phyloP scores from a whole-genome alignment of 140 eudicot species.

The Ambrosia hybrid region DNA sequence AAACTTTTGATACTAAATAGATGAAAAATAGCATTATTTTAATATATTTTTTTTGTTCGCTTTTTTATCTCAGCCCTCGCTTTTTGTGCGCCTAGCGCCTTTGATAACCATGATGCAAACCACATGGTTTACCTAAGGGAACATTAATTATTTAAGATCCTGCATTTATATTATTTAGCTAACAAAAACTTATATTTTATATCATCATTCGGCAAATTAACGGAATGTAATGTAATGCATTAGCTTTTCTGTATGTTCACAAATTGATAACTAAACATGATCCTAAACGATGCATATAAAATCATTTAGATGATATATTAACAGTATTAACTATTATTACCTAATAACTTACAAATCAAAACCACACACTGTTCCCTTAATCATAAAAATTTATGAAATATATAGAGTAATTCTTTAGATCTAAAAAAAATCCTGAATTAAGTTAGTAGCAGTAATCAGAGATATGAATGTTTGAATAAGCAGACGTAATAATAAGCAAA shows the following conservation, averaged over 20 bases:
- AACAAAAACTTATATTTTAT: neutral
- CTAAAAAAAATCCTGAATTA: slow-evolving; percentile 25
- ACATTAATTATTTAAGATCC: neutral
- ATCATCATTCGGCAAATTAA: neutral
- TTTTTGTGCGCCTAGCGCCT: too few relatives aligned
- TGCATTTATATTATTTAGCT: neutral
- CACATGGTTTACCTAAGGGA: neutral
- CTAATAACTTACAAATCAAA: neutral
- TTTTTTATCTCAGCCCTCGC: too few relatives aligned
- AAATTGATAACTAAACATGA: neutral
- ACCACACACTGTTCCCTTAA: neutral
- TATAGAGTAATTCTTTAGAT: slow-evolving; percentile 10
- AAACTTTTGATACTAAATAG: too few relatives aligned
- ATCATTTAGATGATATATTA: neutral
- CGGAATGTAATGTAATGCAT: neutral
- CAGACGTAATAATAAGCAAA: neutral
- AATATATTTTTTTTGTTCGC: too few relatives aligned
- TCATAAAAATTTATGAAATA: neutral
- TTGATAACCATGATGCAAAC: neutral
- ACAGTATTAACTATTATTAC: neutral
- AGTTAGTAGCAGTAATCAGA: neutral
- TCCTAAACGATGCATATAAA: neutral
- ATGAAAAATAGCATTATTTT: too few relatives aligned
- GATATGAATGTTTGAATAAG: neutral
- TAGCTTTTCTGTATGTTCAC: neutral